A percentile compares a stretch with the other conserved stretches of the same genome.
Evolutionary conservation across 257 asterid genomes (phyloP).

Genomic region (Salvia splendens): DNA sequence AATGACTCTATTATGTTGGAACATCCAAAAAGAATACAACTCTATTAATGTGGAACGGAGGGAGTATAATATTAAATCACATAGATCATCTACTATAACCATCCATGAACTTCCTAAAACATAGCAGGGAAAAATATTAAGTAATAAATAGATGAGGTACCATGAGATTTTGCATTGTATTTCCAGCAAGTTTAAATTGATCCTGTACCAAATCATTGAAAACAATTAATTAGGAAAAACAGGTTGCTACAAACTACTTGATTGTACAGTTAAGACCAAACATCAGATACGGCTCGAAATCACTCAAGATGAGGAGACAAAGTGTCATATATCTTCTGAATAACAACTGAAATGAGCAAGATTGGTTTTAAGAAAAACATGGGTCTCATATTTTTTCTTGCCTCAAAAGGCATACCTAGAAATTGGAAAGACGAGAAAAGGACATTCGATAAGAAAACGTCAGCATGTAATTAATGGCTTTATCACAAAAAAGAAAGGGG

Average conservation of each 20-base stretch:
- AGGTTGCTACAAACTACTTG: background rate
- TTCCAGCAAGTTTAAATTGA: constrained; percentile 49
- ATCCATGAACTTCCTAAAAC: background rate
- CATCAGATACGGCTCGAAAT: background rate
- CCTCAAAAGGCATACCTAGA: constrained; percentile 3
- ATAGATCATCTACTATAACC: background rate
- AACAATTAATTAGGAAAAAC: background rate
- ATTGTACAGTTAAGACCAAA: background rate
- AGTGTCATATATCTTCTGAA: background rate
- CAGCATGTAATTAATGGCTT: background rate
- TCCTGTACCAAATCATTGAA: constrained; percentile 45
- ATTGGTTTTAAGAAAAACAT: background rate
- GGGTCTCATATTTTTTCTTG: constrained; percentile 5
- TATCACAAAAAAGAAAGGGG: background rate
- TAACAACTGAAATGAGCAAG: background rate
- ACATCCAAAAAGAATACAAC: too few species aligned
- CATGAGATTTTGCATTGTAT: constrained; percentile 45
- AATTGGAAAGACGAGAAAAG: constrained; percentile 2
- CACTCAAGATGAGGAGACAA: constrained; percentile 14
- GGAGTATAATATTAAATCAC: background rate
- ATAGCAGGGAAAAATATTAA: background rate
- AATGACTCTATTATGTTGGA: too few species aligned
- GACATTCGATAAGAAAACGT: background rate
- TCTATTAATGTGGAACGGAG: too few species aligned
- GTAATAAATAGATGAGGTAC: constrained; percentile 37